Base-by-base conservation (phyloP, 1,284 basidiomycete genomes). In the Microbotryum saponariae region DNA sequence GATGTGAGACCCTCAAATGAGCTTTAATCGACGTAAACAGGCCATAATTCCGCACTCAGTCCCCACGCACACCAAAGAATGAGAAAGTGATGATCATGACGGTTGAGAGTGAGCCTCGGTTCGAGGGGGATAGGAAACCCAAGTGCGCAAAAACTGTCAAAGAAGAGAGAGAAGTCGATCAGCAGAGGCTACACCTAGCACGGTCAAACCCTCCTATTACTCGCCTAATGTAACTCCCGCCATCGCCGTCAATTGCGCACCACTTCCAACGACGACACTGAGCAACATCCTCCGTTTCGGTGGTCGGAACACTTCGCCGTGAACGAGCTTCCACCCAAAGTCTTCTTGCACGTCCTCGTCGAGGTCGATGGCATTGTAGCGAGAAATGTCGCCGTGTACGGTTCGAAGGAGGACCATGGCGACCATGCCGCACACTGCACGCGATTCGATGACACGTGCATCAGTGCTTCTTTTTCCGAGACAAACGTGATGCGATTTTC, bases 21-120 rank as follows among this genome's bases (percentile, higher is more conserved):
- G 27, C 6, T 27, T 27, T 5, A 27, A 5, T 27, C 27, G 27
- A 5, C 27, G 27, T 5, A 27, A 27, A 27, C 27, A 27, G 27
- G 27, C 27, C 27, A 27, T 6, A 27, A 27, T 27, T 27, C 6
- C 27, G 6, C 27, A 27, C 27, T 27, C 27, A 1, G 27, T 27
- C 27, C 27, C 27, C 27, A 27, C 27, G 27, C 71, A 83, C 86
- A 82, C 91, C 91, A 72, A 97, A 97, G 66, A 97, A 80, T 0
- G 91, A 90, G 91, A 91, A 97, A 73, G 86, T 90, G 25, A 97
- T 84, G 78, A 97, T 87, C 86, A 98, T 92, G 51, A 97, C 89
- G 1, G 93, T 97, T 1, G 90, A 91, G 14, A 98, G 82, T 8
- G 90, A 88, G 42, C 94, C 94, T 47, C 94, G 86, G 73, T 97